Evolutionary conservation across 1,139 yeast genomes (phyloP).

Genomic region (Martiniozyma asiatica): DNA sequence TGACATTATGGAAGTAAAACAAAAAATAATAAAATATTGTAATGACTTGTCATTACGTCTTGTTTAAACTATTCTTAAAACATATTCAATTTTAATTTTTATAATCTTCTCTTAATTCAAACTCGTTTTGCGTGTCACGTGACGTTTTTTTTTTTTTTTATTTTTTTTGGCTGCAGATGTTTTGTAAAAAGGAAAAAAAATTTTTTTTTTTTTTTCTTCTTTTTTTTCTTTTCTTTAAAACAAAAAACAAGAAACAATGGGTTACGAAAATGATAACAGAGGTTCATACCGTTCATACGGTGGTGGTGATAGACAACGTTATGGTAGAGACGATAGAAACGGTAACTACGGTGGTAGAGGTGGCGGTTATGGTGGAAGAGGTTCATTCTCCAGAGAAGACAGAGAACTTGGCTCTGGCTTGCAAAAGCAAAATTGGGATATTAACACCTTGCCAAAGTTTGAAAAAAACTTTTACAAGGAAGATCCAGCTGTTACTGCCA

Average conservation of each 20-base stretch:
- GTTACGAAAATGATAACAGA: constrained; percentile 25
- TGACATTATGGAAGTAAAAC: no score
- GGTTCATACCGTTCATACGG: constrained; percentile 22
- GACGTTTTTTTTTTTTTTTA: no score
- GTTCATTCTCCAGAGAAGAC: constrained; percentile 29
- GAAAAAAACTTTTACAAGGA: constrained; percentile 93
- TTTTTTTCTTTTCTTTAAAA: constrained; percentile 3
- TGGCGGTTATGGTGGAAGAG: constrained; percentile 23
- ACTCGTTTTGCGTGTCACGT: no score
- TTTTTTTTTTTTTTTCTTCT: constrained; percentile 2
- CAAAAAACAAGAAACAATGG: constrained; percentile 17
- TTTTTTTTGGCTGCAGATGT: no score
- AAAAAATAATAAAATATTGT: no score
- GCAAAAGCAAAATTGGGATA: constrained; percentile 69
- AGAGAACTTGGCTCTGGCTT: constrained; percentile 46
- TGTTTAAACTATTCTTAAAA: no score
- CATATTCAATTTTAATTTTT: no score
- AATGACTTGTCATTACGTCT: no score
- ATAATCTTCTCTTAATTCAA: no score
- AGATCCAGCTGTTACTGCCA: constrained; percentile 61
- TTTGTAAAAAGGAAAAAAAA: no score
- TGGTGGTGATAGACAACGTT: constrained; percentile 30
- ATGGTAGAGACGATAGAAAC: constrained; percentile 24
- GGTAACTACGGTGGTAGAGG: constrained; percentile 18
- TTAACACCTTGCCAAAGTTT: constrained; percentile 68